phyloP scores from a whole-genome alignment of 2,329 filamentous ascomycete species.

The Fusarium sp. region DNA sequence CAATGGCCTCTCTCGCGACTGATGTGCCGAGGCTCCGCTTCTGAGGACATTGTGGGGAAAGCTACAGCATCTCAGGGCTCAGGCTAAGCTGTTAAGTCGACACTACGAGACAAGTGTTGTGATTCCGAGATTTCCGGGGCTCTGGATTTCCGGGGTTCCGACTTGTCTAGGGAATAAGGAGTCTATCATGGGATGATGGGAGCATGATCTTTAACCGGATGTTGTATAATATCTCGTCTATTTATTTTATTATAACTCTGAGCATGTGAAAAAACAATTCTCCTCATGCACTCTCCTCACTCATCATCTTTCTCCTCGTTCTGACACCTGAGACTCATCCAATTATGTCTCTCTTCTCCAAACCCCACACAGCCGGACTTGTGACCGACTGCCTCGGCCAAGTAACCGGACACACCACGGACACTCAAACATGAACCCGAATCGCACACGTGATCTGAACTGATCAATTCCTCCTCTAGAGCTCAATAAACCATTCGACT shows the following conservation, averaged over 20 bases:
- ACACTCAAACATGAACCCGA: not conserved
- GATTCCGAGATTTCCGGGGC: too few relatives aligned
- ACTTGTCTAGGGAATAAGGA: not conserved
- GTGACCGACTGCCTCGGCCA: constrained; percentile 32
- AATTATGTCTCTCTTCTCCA: constrained; percentile 25
- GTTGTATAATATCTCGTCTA: not conserved
- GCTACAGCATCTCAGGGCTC: not conserved
- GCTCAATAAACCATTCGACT: not conserved
- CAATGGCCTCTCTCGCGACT: constrained; percentile 14
- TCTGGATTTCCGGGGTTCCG: constrained; percentile 20
- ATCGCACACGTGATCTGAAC: constrained; percentile 16
- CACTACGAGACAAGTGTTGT: not conserved
- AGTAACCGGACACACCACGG: constrained; percentile 12
- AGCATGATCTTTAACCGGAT: not conserved
- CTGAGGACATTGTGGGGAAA: constrained; percentile 29
- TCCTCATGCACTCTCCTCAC: constrained; percentile 6
- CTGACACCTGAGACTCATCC: not conserved
- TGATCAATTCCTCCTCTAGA: not conserved
- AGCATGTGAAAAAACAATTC: constrained; percentile 27
- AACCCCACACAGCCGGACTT: constrained; percentile 31
- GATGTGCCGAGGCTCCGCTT: constrained; percentile 41
- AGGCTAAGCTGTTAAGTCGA: not conserved
- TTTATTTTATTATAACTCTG: not conserved
- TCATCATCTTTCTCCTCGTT: not conserved
- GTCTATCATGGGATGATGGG: not conserved